Evolutionary conservation across 2,329 filamentous ascomycete genomes (phyloP).

Genomic region (Colletotrichum noveboracense): DNA sequence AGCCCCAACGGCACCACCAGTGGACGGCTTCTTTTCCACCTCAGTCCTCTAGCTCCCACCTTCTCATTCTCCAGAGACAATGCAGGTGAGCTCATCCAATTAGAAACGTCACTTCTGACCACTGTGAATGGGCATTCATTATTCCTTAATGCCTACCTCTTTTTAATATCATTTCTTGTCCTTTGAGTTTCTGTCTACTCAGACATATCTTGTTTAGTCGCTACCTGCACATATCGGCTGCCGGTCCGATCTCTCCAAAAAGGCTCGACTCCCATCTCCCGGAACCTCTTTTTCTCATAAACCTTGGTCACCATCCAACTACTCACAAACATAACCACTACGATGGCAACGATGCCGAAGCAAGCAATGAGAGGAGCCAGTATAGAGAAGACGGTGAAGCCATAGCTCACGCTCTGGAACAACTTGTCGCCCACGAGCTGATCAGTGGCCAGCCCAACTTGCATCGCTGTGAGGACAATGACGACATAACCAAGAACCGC

Average conservation of each 20-base stretch:
- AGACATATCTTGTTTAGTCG: background rate
- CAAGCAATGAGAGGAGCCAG: slow-evolving; percentile 38
- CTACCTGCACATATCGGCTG: background rate
- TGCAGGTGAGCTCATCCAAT: background rate
- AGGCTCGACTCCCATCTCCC: slow-evolving; percentile 20
- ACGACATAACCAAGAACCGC: slow-evolving; percentile 38
- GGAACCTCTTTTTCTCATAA: slow-evolving; percentile 28
- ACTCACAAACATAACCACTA: slow-evolving; percentile 21
- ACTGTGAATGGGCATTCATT: background rate
- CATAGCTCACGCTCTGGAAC: slow-evolving; percentile 50
- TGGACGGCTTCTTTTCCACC: background rate
- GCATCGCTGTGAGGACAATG: slow-evolving; percentile 54
- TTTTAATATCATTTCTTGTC: background rate
- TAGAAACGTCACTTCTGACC: background rate
- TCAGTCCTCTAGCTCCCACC: background rate
- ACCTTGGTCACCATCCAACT: slow-evolving; percentile 21
- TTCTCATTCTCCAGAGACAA: background rate
- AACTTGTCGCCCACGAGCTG: slow-evolving; percentile 32
- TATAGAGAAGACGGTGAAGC: slow-evolving; percentile 54
- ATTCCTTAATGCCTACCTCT: background rate
- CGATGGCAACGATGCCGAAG: slow-evolving; percentile 26
- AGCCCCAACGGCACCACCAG: background rate
- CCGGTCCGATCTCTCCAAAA: slow-evolving; percentile 6
- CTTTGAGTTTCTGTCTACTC: background rate
- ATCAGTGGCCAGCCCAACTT: slow-evolving; percentile 48